Percentiles rank a stretch among this genome's conserved stretches.
These are phyloP conservation scores for Mucor saturninus DNA, from an alignment of 371 early-diverging fungal genomes.

Conservation along the genomic window DNA sequence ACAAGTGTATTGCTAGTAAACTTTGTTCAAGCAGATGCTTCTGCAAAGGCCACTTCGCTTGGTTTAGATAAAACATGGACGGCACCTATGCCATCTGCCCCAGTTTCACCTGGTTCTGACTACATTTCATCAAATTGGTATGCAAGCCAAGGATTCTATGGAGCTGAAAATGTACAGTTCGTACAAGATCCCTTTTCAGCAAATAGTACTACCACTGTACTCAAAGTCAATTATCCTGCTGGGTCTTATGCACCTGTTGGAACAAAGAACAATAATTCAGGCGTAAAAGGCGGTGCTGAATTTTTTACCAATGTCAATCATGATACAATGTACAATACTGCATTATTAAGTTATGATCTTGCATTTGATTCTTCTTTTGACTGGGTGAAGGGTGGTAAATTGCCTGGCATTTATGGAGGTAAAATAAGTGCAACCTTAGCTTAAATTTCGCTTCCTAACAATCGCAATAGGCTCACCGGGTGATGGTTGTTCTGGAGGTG, in stretches of 20 bases:
- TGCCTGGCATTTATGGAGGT: conserved; percentile 60
- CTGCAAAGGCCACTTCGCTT: conserved; percentile 30
- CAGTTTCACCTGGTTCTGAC: conserved; percentile 8
- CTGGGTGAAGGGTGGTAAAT: conserved; percentile 62
- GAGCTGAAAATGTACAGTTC: conserved; percentile 16
- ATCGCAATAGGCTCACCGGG: conserved; percentile 26
- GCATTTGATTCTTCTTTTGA: conserved; percentile 59
- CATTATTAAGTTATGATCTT: conserved; percentile 57
- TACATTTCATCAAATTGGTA: conserved; percentile 24
- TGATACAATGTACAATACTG: conserved; percentile 37
- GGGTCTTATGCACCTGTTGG: conserved; percentile 37
- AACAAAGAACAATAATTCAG: conserved; percentile 26
- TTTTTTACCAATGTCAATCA: conserved; percentile 52
- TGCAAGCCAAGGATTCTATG: conserved; percentile 17
- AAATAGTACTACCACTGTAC: conserved; percentile 7
- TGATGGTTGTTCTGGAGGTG: conserved; percentile 51
- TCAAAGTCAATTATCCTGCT: conserved; percentile 24
- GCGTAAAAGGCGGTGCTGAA: conserved; percentile 54
- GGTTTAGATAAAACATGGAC: conserved; percentile 42
- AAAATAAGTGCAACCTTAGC: neutral
- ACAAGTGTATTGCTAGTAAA: neutral
- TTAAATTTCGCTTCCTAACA: neutral
- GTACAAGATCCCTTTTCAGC: conserved; percentile 15
- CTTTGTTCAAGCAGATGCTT: conserved; percentile 6
- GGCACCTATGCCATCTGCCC: conserved; percentile 28